Evolutionary conservation across 2,329 filamentous ascomycete species (phyloP), one percentile per base, ranked within the genome.

Genomic region (Parafenestella ontariensis): DNA sequence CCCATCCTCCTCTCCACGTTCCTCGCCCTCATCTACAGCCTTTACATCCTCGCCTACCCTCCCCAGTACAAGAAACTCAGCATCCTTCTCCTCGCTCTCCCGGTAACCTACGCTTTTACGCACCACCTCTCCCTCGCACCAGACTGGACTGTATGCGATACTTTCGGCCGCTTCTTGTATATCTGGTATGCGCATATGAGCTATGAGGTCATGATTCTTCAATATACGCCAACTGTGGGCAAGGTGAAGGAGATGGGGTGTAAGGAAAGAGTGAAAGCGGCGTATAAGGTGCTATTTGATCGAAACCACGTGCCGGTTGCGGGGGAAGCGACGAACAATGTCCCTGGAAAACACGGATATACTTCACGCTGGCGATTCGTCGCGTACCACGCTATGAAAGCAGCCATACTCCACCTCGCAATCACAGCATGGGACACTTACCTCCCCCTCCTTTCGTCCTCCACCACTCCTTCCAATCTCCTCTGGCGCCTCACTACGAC

Each of bases 101-200:
- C 62, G 13, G 18, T 47, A n/a, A 23, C n/a, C 21, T 56, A 60
- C 18, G 58, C 55, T 7, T 68, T 66, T 40, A 33, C 7, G 1
- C 20, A 59, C 24, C 55, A 55, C 2, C 33, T 52, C 0, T 3
- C 47, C 3, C 11, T 65, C 0, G 46, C 50, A 1, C 58, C 59
- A 1, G 49, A 48, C 45, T 54, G 31, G 17, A 36, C 20, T 1
- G 0, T 61, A 2, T 52, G 52, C 24, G 65, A 68, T 21, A 62
- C 62, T 3, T 54, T 62, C 23, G 57, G 51, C 1, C 55, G 65
- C 7, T 53, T 61, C 40, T 24, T 60, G 2, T 59, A 64, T n/a
- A 68, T 68, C 49, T 66, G 61, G 61, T 45, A 54, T 10, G 56
- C 42, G 2, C 52, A 65, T 49, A 54, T 61, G 50, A 64, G 62